Conservation (phyloP, 352 stramenopile species). For the Phytophthora pini region DNA sequence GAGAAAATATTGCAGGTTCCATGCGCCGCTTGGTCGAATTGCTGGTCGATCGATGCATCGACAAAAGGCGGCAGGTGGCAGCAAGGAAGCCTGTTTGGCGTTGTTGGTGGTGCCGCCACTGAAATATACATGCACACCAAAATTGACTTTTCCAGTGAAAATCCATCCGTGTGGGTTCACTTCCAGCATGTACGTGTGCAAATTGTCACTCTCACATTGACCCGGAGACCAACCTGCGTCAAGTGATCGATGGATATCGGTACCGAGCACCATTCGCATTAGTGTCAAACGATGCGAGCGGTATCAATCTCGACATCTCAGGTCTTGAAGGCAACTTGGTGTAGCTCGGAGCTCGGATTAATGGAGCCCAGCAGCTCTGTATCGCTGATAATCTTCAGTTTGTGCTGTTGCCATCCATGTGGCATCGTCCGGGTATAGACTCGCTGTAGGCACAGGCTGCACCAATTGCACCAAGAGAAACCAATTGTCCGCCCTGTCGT, state of each 20-base stretch:
- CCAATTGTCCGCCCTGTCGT: conserved; percentile 25
- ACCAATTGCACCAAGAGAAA: too few species aligned
- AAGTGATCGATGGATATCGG: not conserved
- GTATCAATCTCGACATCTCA: conserved; percentile 10
- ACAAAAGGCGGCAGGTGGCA: not conserved
- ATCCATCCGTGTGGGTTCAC: not conserved
- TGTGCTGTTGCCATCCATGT: conserved; percentile 13
- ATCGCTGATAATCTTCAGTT: conserved; percentile 12
- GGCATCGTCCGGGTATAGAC: conserved; percentile 15
- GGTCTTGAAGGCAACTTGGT: not conserved
- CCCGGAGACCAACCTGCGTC: not conserved
- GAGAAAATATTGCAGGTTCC: not conserved
- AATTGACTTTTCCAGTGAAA: not conserved
- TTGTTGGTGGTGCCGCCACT: not conserved
- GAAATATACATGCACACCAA: not conserved
- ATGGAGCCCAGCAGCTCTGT: not conserved
- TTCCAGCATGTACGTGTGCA: not conserved
- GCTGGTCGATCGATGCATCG: conserved; percentile 2
- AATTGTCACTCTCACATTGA: too few species aligned
- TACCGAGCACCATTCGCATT: not conserved
- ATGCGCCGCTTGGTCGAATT: not conserved
- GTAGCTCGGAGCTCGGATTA: conserved; percentile 2
- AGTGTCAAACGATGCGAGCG: conserved; percentile 13
- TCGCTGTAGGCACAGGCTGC: too few species aligned
- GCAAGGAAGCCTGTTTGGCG: not conserved